phyloP scores from a whole-genome alignment of 2,329 filamentous ascomycete species.

The Pleoardoris graminearum region DNA sequence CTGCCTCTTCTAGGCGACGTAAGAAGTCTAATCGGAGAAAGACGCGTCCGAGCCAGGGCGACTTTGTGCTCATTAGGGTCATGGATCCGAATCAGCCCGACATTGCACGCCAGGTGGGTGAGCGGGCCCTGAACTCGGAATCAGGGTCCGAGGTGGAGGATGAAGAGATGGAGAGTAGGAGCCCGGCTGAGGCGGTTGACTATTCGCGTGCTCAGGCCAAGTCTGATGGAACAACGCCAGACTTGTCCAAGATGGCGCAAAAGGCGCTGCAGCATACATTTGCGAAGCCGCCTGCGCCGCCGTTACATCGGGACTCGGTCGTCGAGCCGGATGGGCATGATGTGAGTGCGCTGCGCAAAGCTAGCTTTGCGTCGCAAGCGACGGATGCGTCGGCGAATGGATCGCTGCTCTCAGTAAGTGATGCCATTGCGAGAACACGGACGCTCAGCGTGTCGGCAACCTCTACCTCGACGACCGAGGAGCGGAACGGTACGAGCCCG shows the following conservation, averaged over 20 bases:
- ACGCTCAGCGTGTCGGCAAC: conserved; percentile 14
- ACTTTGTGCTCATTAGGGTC: conserved; percentile 68
- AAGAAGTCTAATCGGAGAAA: conserved; percentile 55
- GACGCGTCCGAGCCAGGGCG: conserved; percentile 61
- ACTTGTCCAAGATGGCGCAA: conserved; percentile 23
- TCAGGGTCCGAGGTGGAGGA: conserved; percentile 47
- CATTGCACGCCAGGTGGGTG: conserved; percentile 62
- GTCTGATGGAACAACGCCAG: conserved; percentile 11
- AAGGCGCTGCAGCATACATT: conserved; percentile 18
- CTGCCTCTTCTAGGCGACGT: conserved; percentile 51
- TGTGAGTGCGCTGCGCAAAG: conserved; percentile 7
- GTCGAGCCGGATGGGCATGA: conserved; percentile 20
- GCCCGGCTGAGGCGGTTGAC: conserved; percentile 10
- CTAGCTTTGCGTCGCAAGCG: conserved; percentile 13
- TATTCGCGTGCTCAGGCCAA: conserved; percentile 10
- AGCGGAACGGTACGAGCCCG: conserved; percentile 22
- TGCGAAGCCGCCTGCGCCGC: conserved; percentile 14
- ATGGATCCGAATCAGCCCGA: conserved; percentile 68
- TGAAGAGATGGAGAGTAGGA: conserved; percentile 42
- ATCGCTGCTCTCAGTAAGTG: conserved; percentile 4
- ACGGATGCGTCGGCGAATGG: conserved; percentile 15
- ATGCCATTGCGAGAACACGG: conserved; percentile 14
- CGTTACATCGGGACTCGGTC: conserved; percentile 23
- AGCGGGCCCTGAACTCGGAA: conserved; percentile 55
- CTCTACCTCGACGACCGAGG: conserved; percentile 18